Percentiles rank a stretch among this genome's conserved stretches.
phyloP scores from a whole-genome alignment of 768 basidiomycete species.

The Tylopilus felleus region DNA sequence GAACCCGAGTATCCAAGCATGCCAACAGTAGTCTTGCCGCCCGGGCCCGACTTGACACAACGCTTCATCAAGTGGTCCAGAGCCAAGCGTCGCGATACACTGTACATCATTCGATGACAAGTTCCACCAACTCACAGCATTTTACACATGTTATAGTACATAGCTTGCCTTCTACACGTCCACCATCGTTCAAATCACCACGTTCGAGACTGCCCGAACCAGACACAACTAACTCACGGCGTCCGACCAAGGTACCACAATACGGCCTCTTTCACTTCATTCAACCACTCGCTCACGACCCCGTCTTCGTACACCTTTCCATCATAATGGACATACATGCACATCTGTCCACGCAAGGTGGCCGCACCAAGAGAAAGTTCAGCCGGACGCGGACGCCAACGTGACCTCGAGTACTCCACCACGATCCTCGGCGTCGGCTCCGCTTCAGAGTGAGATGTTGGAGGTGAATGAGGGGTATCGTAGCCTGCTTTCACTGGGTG shows the following conservation, averaged over 20 bases:
- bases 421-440: constrained; percentile 3
- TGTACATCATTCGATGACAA: too few relatives aligned
- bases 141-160: too few relatives aligned
- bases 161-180: too few relatives aligned
- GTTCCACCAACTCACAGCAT: too few relatives aligned
- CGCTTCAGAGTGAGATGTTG: neutral
- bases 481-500: constrained; percentile 11
- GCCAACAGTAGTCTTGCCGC: too few relatives aligned
- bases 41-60: too few relatives aligned
- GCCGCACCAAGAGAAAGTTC: constrained; percentile 44
- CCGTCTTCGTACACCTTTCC: constrained; percentile 42
- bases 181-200: too few relatives aligned
- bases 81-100: too few relatives aligned
- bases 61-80: too few relatives aligned
- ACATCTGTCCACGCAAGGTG: constrained; percentile 32
- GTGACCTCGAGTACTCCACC: constrained; percentile 19
- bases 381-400: constrained; percentile 42
- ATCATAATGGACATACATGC: constrained; percentile 39
- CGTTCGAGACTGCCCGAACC: too few relatives aligned
- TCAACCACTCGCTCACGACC: constrained; percentile 44
- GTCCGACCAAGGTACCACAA: constrained; percentile 29
- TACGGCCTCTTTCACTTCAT: constrained; percentile 38
- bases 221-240: too few relatives aligned
- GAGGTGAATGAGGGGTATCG: neutral
- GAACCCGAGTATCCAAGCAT: too few relatives aligned